Conservation (phyloP, 225 moss, liverwort and hornwort species). For the Polytrichum commune region DNA sequence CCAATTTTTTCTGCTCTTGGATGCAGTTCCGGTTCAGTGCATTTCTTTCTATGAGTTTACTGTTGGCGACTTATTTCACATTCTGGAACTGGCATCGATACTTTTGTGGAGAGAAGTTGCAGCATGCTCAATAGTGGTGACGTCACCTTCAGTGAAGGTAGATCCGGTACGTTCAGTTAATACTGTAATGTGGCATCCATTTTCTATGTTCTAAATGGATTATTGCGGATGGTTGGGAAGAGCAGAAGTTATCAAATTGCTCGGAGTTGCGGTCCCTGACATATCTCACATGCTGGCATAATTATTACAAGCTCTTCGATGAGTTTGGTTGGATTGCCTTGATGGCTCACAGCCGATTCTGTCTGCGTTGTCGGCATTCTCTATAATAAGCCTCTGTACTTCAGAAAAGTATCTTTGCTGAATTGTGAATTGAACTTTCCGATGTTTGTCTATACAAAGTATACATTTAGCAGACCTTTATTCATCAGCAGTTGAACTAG, state of each 20-base stretch:
- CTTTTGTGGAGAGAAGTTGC: slow-evolving; percentile 10
- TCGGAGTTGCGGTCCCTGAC: too few species aligned
- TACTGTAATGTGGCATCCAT: background rate
- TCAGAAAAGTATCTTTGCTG: background rate
- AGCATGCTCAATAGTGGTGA: slow-evolving; percentile 48
- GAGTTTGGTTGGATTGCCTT: background rate
- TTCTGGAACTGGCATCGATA: background rate
- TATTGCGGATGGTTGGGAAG: background rate
- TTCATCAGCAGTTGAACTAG: background rate
- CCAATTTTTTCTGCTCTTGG: background rate
- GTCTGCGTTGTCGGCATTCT: background rate
- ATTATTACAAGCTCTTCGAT: background rate
- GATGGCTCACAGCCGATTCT: background rate
- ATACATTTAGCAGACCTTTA: background rate
- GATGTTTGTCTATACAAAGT: background rate
- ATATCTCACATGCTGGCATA: too few species aligned
- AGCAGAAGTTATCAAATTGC: too few species aligned
- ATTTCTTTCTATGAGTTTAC: slow-evolving; percentile 3
- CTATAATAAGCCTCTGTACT: background rate
- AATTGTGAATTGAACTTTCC: background rate
- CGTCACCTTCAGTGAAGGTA: slow-evolving; percentile 32
- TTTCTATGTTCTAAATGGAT: background rate
- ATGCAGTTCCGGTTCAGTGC: background rate
- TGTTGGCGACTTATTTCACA: background rate
- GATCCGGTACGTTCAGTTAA: slow-evolving; percentile 26